phyloP scores from a whole-genome alignment of 169 alveolate genomes.

The Plasmodium coatneyi region DNA sequence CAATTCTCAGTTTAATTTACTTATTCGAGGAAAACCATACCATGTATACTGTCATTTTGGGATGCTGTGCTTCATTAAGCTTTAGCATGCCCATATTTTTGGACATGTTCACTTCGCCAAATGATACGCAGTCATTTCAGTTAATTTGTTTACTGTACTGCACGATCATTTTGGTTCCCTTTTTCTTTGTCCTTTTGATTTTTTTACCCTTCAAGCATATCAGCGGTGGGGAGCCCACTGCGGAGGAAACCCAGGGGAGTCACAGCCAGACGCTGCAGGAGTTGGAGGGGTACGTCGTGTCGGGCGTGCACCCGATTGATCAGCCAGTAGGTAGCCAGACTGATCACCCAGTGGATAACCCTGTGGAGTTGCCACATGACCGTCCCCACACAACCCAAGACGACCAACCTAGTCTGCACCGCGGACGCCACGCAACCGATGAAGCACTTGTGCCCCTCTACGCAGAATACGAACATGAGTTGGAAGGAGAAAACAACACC shows the following conservation, averaged over 20 bases:
- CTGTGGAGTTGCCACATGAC: neutral
- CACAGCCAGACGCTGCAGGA: slow-evolving; percentile 21
- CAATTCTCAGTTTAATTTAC: slow-evolving; percentile 49
- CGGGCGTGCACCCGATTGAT: neutral
- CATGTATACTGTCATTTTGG: slow-evolving; percentile 53
- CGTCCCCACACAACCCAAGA: neutral
- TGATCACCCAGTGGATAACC: neutral
- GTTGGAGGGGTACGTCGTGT: slow-evolving; percentile 27
- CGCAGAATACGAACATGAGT: neutral
- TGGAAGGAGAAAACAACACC: neutral
- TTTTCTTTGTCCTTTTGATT: slow-evolving; percentile 20
- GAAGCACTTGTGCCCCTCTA: neutral
- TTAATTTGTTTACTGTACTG: slow-evolving; percentile 33
- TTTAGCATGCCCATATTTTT: slow-evolving; percentile 64
- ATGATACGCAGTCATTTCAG: slow-evolving; percentile 36
- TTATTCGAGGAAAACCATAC: slow-evolving; percentile 67
- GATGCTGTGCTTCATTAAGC: slow-evolving; percentile 69
- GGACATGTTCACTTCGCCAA: slow-evolving; percentile 23
- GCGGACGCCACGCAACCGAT: neutral
- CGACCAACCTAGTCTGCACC: neutral
- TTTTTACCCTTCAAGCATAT: slow-evolving; percentile 40
- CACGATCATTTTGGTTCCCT: slow-evolving; percentile 39
- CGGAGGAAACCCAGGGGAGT: neutral
- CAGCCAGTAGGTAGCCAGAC: neutral
- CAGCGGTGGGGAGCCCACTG: neutral